phyloP scores from a whole-genome alignment of 2,329 filamentous ascomycete genomes.

The Diaporthe velutina region DNA sequence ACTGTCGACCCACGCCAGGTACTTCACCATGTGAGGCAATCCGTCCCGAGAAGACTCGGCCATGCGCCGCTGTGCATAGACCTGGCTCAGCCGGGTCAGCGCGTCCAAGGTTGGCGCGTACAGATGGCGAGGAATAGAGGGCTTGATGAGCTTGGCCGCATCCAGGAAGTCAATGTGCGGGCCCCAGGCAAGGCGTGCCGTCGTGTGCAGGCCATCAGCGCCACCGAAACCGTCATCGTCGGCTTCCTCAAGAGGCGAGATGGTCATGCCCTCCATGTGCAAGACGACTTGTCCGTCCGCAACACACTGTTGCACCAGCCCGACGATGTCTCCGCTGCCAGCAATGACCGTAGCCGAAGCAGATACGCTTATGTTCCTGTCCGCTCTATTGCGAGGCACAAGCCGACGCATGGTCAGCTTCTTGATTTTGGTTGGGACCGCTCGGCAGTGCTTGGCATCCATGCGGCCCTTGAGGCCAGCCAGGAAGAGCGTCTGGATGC shows the following conservation, averaged over 20 bases:
- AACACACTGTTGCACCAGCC: background rate
- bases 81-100: background rate
- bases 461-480: background rate
- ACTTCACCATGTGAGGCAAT: background rate
- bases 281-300: background rate
- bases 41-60: background rate
- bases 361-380: background rate
- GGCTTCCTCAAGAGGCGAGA: background rate
- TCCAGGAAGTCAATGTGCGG: slow-evolving; percentile 1
- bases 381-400: background rate
- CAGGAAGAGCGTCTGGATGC: background rate
- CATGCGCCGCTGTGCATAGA: background rate
- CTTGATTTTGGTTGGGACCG: background rate
- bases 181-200: background rate
- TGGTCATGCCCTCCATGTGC: background rate
- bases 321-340: background rate
- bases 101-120: background rate
- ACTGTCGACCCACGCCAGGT: background rate
- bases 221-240: too few species aligned
- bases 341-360: background rate
- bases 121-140: background rate
- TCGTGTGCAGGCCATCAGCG: background rate
- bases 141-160: background rate
- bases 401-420: background rate
- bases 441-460: background rate